These are phyloP conservation scores for Prunus davidiana DNA, from an alignment of 306 rosid species.

Conservation along the genomic window DNA sequence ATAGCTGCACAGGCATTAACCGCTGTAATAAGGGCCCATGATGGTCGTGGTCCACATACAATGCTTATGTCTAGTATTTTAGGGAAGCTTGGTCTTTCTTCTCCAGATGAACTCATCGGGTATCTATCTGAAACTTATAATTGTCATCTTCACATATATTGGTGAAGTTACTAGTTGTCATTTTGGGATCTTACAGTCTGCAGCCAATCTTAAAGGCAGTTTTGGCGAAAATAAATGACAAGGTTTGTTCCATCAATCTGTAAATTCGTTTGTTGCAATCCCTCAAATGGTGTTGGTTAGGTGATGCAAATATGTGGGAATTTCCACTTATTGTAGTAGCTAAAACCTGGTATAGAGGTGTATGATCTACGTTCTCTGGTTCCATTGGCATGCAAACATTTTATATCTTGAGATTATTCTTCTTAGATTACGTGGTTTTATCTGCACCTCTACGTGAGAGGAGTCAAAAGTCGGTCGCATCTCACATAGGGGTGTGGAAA, in stretches of 20 bases:
- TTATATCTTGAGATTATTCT: neutral
- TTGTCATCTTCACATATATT: constrained; percentile 8
- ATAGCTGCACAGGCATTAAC: constrained; percentile 91
- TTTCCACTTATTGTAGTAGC: neutral
- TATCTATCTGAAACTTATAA: constrained; percentile 35
- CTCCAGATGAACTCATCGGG: constrained; percentile 89
- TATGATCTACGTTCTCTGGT: neutral
- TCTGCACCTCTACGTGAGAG: neutral
- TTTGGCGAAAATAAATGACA: constrained; percentile 8
- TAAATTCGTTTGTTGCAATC: constrained; percentile 4
- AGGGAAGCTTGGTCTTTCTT: constrained; percentile 59
- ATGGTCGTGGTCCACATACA: constrained; percentile 84
- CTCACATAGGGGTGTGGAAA: neutral
- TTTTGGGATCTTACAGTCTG: constrained; percentile 17
- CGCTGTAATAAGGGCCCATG: constrained; percentile 73
- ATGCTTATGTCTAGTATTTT: constrained; percentile 60
- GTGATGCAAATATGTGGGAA: neutral
- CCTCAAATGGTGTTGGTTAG: neutral
- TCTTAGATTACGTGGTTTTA: neutral
- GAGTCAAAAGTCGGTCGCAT: neutral
- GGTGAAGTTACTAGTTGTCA: constrained; percentile 16
- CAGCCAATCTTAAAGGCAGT: constrained; percentile 9
- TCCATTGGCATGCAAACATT: neutral
- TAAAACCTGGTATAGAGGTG: neutral
- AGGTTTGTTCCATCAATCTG: constrained; percentile 7